Base-by-base conservation (phyloP, 2,329 filamentous ascomycete species). In the Xylariaceae sp. region DNA sequence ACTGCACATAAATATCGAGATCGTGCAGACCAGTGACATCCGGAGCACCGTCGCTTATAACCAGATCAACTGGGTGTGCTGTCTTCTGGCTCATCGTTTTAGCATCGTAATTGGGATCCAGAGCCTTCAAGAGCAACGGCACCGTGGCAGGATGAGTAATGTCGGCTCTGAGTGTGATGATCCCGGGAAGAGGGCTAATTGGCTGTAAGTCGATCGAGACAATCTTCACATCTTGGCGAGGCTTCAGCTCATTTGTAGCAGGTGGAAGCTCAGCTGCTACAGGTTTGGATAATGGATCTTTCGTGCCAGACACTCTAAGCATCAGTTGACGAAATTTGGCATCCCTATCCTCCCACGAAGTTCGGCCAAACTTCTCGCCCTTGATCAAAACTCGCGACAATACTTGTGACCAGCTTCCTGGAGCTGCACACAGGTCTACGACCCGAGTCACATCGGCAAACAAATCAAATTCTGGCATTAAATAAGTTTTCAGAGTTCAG, bases 91-190 rank as follows among this genome's bases (percentile, higher is more conserved):
- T 70, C 41, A 56, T 62, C 3, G 64, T 62, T 16, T 62, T 61
- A 2, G 72, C 60, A 39, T 83, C 77, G 50, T 79, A 78, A 32
- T 81, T 78, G 2, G 87, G 79, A 54, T 96, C 89, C 17, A 98
- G 74, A 1, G 91, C 89, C 49, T 83, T 80, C 18, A 97, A 78
- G 16, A 35, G 78, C 3, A 95, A 78, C 7, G 91, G 90, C 24
- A 97, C 88, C 0, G 93, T 98, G 3, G 89, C 90, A 0, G 93
- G 91, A 64, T 98, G 93, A 8, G 93, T 98, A 54, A 98, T 98
- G 62, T 98, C 93, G 37, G 93, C 93, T 57, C 90, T 85, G 12
- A 98, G 76, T 9, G 87, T 95, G 28, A 85, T 87, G 62, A 98
- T 95, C 45, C 93, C 93, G 19, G 93, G 86, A 4, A 98, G 75